Percentiles rank a stretch among this genome's conserved stretches.
Conservation (phyloP, 192 early-diverging fungal genomes). For the Lobosporangium transversale region DNA sequence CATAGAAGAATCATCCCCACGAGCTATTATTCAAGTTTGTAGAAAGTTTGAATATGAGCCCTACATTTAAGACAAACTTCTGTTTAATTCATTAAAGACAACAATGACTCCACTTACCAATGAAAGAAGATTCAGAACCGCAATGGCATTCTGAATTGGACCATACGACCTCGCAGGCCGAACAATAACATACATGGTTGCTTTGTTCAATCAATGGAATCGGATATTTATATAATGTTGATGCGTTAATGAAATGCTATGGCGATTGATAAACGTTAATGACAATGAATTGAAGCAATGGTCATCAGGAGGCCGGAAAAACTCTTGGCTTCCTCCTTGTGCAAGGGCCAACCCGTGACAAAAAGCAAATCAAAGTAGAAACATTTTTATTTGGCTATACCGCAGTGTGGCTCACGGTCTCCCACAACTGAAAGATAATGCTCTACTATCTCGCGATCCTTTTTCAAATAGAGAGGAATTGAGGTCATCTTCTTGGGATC, state of each 20-base stretch:
- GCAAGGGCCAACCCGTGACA: conserved; percentile 18
- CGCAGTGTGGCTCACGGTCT: conserved; percentile 26
- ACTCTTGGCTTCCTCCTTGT: too few species aligned
- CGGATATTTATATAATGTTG: too few species aligned
- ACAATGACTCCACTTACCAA: conserved; percentile 20
- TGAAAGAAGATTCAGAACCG: conserved; percentile 49
- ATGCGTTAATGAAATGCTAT: background rate
- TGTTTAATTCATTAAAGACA: background rate
- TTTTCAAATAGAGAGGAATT: conserved; percentile 61
- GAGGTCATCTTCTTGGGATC: conserved; percentile 75
- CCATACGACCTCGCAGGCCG: conserved; percentile 43
- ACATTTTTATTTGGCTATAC: background rate
- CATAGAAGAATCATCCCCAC: conserved; percentile 51
- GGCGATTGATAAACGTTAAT: background rate
- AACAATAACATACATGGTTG: conserved; percentile 28
- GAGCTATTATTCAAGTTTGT: too few species aligned
- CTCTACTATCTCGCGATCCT: conserved; percentile 65
- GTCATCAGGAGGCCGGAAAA: too few species aligned
- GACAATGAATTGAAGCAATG: too few species aligned
- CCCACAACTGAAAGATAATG: conserved; percentile 42
- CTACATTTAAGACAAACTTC: background rate
- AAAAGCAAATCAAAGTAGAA: too few species aligned
- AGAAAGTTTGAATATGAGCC: too few species aligned
- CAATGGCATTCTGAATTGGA: conserved; percentile 45
- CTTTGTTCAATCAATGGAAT: too few species aligned